These are phyloP conservation scores for Epichloe brachyelytri DNA, from an alignment of 2,329 filamentous ascomycete species.

Conservation along the genomic window DNA sequence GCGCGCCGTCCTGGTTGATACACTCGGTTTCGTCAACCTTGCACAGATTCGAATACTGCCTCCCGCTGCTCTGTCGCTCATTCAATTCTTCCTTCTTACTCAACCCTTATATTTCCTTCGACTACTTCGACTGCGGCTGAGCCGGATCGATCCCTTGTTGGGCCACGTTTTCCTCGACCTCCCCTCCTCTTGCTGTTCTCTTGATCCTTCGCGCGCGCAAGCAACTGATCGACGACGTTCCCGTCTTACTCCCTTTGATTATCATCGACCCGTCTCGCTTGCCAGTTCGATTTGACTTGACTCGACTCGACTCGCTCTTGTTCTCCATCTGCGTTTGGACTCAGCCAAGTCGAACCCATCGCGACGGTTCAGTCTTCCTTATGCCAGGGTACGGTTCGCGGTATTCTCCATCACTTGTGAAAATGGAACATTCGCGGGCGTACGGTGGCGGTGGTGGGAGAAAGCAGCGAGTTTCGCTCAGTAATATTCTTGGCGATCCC, in stretches of 20 bases:
- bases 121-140: conserved; percentile 8
- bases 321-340: background rate
- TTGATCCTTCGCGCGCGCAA: background rate
- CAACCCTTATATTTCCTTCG: background rate
- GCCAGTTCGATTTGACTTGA: background rate
- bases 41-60: background rate
- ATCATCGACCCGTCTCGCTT: background rate
- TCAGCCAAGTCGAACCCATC: background rate
- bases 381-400: conserved; percentile 67
- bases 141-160: conserved; percentile 7
- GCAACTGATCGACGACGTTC: conserved; percentile 1
- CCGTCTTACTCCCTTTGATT: background rate
- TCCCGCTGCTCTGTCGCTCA: conserved; percentile 5
- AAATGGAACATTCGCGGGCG: conserved; percentile 62
- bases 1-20: background rate
- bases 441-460: conserved; percentile 38
- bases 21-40: background rate
- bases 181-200: background rate
- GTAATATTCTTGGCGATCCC: conserved; percentile 89
- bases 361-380: conserved; percentile 22
- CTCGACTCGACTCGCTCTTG: background rate
- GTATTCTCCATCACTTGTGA: conserved; percentile 60
- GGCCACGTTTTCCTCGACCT: background rate
- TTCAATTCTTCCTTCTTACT: conserved; percentile 1
- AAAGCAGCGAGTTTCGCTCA: conserved; percentile 53